Conservation (phyloP, 805 yeast species). For the Hanseniaspora hatyaiensis region DNA sequence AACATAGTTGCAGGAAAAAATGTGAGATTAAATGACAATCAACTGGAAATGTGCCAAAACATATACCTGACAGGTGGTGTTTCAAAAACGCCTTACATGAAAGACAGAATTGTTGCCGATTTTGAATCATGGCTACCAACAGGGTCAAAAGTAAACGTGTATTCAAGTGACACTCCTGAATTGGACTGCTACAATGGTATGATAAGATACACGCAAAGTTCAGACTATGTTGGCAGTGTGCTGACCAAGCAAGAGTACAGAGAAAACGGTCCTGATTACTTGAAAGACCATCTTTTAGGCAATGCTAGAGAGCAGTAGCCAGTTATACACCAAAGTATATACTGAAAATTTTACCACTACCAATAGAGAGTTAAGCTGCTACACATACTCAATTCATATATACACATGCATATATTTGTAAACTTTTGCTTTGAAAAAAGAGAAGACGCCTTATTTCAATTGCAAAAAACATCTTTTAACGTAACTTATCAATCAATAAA, state of each 20-base stretch:
- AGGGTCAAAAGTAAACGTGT: conserved; percentile 47
- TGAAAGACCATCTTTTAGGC: conserved; percentile 76
- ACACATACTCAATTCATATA: conserved; percentile 5
- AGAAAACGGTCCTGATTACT: conserved; percentile 81
- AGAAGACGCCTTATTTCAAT: too few species aligned
- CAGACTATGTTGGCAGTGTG: conserved; percentile 36
- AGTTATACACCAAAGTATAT: too few species aligned
- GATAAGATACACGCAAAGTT: conserved; percentile 59
- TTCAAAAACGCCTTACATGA: conserved; percentile 52
- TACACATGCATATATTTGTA: not conserved
- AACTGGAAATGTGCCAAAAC: conserved; percentile 36
- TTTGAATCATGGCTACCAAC: conserved; percentile 60
- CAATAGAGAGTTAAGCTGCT: too few species aligned
- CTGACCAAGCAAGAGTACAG: conserved; percentile 65
- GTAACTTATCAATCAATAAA: not conserved
- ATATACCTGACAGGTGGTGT: conserved; percentile 83
- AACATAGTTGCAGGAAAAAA: conserved; percentile 52
- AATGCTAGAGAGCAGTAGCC: too few species aligned
- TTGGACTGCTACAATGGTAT: conserved; percentile 91
- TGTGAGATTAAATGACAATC: conserved; percentile 34
- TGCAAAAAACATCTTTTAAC: too few species aligned
- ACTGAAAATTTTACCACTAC: too few species aligned
- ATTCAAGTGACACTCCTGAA: conserved; percentile 54
- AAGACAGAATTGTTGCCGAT: conserved; percentile 56
- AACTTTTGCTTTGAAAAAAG: too few species aligned